Base-by-base conservation (phyloP, 768 basidiomycete species). In the Podaxis sp. region DNA sequence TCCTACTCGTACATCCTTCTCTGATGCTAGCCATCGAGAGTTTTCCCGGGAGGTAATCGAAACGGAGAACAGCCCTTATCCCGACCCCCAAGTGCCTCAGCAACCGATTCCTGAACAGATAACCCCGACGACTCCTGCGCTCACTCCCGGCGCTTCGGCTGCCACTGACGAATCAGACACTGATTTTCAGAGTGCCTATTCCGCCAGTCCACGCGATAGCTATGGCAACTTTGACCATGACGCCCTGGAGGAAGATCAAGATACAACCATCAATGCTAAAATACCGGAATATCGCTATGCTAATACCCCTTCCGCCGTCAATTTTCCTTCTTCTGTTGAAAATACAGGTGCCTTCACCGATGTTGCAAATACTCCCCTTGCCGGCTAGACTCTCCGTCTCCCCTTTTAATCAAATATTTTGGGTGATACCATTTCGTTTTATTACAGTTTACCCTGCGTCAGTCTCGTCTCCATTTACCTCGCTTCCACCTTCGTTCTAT, bases 171-270 rank as follows among this genome's bases (percentile, higher is more conserved):
- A 91, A 67, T 91, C 90, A 22, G 90, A 92, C 68, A 89, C 88
- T 28, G 92, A 94, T 69, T 94, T 93, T 73, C 91, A 93, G 75
- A 93, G 92, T 66, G 92, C 92, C 38, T 92, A 90, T 73, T 92
- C 90, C 4, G 76, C 84, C 2, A 91, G 89, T 69, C 89, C 90
- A 12, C 84, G 89, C 1, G 83, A 77, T 51, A 90, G 88, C 70
- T 87, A 85, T 66, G 83, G 80, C 46, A 84, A 83, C 69, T 79
- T 81, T 39, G 78, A 80, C 15, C 68, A 68, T 53, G 40, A 61
- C 3, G 13, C 52, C 39, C 38, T 63, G 11, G 53, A 49, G 19
- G 49, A 60, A 13, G 51, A 61, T 12, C 61, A 63, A 42, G 61
- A 49, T 42, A 24, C 39, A n/a, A 57, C 36, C 36, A 39, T 52